Percentiles rank a stretch among this genome's conserved stretches.
Evolutionary conservation across 495 filamentous ascomycete species (phyloP).

Genomic region (Neurospora terricola): DNA sequence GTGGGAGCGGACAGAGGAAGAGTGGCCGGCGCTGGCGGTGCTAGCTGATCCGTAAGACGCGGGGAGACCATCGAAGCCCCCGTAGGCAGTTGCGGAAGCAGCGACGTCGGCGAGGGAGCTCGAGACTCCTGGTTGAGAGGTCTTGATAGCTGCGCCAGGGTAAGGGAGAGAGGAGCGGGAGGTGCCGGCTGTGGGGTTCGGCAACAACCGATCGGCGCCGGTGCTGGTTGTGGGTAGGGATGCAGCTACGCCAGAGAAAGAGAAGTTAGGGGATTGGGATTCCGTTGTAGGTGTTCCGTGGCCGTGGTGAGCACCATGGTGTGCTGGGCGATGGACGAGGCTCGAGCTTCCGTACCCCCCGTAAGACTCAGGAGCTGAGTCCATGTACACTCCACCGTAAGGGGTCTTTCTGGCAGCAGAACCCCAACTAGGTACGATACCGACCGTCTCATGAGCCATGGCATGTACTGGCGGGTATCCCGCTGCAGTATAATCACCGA

Average conservation of each 20-base stretch:
- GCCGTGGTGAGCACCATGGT: slow-evolving; percentile 5
- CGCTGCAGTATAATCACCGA: neutral
- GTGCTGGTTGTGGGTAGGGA: slow-evolving; percentile 23
- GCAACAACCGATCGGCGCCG: slow-evolving; percentile 28
- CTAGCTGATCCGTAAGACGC: slow-evolving; percentile 4
- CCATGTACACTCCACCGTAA: slow-evolving; percentile 24
- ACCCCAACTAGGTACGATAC: slow-evolving; percentile 20
- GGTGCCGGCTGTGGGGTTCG: slow-evolving; percentile 20
- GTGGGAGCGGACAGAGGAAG: slow-evolving; percentile 7
- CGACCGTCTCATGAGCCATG: slow-evolving; percentile 21
- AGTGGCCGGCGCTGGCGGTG: neutral
- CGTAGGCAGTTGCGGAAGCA: slow-evolving; percentile 9
- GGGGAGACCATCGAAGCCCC: slow-evolving; percentile 6
- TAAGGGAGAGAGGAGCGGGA: slow-evolving; percentile 18
- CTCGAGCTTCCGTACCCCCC: slow-evolving; percentile 13
- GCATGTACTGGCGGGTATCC: slow-evolving; percentile 4
- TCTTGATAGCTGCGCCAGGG: slow-evolving; percentile 13
- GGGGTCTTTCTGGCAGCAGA: slow-evolving; percentile 14
- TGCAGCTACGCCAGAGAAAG: slow-evolving; percentile 30
- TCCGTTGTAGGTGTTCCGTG: slow-evolving; percentile 9
- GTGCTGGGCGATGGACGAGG: slow-evolving; percentile 28
- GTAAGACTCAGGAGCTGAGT: slow-evolving; percentile 21
- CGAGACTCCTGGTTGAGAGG: slow-evolving; percentile 5
- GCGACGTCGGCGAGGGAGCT: slow-evolving; percentile 15
- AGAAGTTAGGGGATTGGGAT: slow-evolving; percentile 25